A percentile compares a stretch with the other conserved stretches of the same genome.
phyloP scores from a whole-genome alignment of 2,329 filamentous ascomycete genomes.

The Xylaria sp. region DNA sequence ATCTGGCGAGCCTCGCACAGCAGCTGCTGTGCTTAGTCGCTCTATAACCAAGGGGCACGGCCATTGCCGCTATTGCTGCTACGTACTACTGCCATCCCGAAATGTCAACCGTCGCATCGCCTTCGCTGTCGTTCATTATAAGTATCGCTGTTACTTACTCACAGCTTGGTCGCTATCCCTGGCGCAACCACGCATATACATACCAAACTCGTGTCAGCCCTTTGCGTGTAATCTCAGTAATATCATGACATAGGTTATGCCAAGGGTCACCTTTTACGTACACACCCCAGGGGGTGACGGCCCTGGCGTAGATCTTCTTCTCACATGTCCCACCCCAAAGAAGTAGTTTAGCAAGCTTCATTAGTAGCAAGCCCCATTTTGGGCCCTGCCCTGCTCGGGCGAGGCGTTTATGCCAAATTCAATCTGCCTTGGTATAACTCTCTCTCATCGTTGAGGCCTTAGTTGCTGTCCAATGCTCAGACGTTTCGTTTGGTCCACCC shows the following conservation, averaged over 20 bases:
- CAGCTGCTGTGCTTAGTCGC: slow-evolving; percentile 6
- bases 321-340: slow-evolving; percentile 35
- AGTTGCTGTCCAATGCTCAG: slow-evolving; percentile 31
- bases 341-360: slow-evolving; percentile 38
- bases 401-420: slow-evolving; percentile 41
- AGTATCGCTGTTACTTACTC: neutral
- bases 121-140: neutral
- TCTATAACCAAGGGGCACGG: neutral
- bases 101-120: neutral
- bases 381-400: slow-evolving; percentile 37
- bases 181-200: slow-evolving; percentile 8
- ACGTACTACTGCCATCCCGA: neutral
- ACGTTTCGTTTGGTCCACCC: slow-evolving; percentile 32
- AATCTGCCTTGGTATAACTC: slow-evolving; percentile 25
- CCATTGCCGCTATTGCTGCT: neutral
- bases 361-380: slow-evolving; percentile 43
- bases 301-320: slow-evolving; percentile 44
- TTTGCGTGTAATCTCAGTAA: slow-evolving; percentile 14
- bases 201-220: slow-evolving; percentile 22
- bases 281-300: slow-evolving; percentile 34
- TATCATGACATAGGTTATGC: slow-evolving; percentile 30
- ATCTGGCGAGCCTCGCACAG: slow-evolving; percentile 26
- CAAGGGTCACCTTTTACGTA: slow-evolving; percentile 16
- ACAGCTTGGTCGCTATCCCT: slow-evolving; percentile 14
- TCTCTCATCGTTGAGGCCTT: slow-evolving; percentile 25